These are phyloP conservation scores for Ehretia macrophylla DNA, from an alignment of 257 asterid genomes.

Conservation along the genomic window DNA sequence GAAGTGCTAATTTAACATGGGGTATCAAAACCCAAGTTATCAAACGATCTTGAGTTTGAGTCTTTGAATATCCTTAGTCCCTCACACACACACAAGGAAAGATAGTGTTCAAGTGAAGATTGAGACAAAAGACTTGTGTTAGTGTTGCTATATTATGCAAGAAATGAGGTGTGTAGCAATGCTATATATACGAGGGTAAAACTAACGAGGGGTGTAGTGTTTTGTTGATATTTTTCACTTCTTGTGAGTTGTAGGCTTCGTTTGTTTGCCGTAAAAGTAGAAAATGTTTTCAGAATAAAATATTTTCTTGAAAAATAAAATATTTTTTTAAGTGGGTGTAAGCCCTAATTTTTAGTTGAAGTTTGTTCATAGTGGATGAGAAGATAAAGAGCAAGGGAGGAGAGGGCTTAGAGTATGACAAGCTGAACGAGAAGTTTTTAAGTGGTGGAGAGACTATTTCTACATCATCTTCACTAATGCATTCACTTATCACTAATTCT, in stretches of 20 bases:
- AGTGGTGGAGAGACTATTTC: constrained; percentile 39
- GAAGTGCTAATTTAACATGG: no score
- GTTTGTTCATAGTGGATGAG: constrained; percentile 50
- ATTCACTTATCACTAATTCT: no score
- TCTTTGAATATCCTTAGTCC: no score
- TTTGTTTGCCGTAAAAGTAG: no score
- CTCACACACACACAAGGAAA: no score
- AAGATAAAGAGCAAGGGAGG: constrained; percentile 14
- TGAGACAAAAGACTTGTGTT: neutral
- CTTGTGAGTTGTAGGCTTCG: no score
- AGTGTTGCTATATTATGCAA: neutral
- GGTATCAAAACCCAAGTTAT: constrained; percentile 11
- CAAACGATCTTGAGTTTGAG: no score
- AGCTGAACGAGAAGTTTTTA: constrained; percentile 17
- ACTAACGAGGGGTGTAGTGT: constrained; percentile 27
- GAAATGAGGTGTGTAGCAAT: neutral
- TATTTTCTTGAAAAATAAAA: no score
- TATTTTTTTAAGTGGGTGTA: no score
- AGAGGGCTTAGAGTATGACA: constrained; percentile 25
- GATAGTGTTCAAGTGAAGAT: no score
- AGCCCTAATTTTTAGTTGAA: constrained; percentile 60
- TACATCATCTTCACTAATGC: constrained; percentile 3
- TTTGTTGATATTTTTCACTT: no score
- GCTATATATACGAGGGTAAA: constrained; percentile 17
- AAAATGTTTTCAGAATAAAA: no score